Percentiles rank a stretch among this genome's conserved stretches.
Evolutionary conservation across 2,329 filamentous ascomycete genomes (phyloP).

Genomic region (Fusarium protoensiforme): DNA sequence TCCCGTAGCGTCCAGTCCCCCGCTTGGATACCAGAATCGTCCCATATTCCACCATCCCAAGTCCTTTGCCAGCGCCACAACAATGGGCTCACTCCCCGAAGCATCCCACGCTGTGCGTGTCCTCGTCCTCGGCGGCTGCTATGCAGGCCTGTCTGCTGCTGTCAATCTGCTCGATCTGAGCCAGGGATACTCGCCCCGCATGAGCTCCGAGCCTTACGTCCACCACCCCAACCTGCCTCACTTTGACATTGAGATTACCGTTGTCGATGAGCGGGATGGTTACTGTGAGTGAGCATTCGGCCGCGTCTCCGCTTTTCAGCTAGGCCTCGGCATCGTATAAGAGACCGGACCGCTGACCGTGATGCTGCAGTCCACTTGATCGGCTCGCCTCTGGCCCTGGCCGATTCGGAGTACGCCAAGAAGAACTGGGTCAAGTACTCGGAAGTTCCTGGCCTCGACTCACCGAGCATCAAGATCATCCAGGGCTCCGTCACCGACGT

Average conservation of each 20-base stretch:
- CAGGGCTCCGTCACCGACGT: slow-evolving; percentile 73
- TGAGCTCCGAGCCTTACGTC: slow-evolving; percentile 49
- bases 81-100: slow-evolving; percentile 47
- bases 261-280: slow-evolving; percentile 85
- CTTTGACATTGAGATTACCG: slow-evolving; percentile 74
- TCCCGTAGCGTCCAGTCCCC: background rate
- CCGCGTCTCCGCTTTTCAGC: background rate
- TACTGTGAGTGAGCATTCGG: slow-evolving; percentile 68
- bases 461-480: slow-evolving; percentile 70
- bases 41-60: slow-evolving; percentile 10
- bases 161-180: slow-evolving; percentile 76
- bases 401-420: slow-evolving; percentile 69
- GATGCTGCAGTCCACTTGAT: slow-evolving; percentile 75
- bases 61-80: slow-evolving; percentile 27
- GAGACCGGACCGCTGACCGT: slow-evolving; percentile 7
- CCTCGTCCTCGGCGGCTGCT: slow-evolving; percentile 77
- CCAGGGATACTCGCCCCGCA: slow-evolving; percentile 64
- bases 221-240: slow-evolving; percentile 56
- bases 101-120: slow-evolving; percentile 60
- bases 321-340: background rate
- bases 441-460: slow-evolving; percentile 74
- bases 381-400: slow-evolving; percentile 78
- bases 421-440: slow-evolving; percentile 78
- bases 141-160: slow-evolving; percentile 75
- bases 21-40: slow-evolving; percentile 7